phyloP scores from a whole-genome alignment of 768 basidiomycete species.

The Lactarius sp. region DNA sequence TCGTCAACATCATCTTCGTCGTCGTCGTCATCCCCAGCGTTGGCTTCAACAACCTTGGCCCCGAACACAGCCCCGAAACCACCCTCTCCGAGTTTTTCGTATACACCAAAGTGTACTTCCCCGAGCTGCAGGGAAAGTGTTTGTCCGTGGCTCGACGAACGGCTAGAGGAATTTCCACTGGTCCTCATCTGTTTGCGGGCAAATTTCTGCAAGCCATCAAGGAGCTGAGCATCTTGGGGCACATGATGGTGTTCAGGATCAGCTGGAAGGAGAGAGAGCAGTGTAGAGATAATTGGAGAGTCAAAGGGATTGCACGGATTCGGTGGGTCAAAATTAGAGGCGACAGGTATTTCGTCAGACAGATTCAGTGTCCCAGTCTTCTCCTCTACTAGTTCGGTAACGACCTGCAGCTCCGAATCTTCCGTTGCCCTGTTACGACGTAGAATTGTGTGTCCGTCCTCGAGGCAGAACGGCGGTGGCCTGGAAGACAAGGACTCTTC shows the following conservation, averaged over 20 bases:
- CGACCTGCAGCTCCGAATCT: constrained; percentile 14
- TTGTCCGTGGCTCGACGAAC: constrained; percentile 34
- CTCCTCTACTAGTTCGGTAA: constrained; percentile 42
- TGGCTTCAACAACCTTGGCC: constrained; percentile 47
- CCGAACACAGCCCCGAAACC: constrained; percentile 96
- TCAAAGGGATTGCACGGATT: constrained; percentile 91
- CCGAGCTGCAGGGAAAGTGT: constrained; percentile 55
- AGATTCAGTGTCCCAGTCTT: constrained; percentile 61
- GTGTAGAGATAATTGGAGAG: constrained; percentile 50
- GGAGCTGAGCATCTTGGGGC: constrained; percentile 48
- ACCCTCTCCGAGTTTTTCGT: constrained; percentile 92
- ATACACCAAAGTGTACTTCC: constrained; percentile 61
- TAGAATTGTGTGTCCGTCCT: constrained; percentile 16
- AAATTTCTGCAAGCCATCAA: constrained; percentile 71
- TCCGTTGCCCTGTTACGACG: constrained; percentile 22
- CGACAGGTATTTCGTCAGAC: constrained; percentile 55
- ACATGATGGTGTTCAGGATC: constrained; percentile 62
- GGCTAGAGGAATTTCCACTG: constrained; percentile 32
- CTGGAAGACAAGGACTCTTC: constrained; percentile 8
- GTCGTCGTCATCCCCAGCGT: constrained; percentile 42
- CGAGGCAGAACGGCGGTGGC: constrained; percentile 15
- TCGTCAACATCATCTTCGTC: constrained; percentile 42
- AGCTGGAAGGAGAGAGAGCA: constrained; percentile 59
- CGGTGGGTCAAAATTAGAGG: constrained; percentile 62
- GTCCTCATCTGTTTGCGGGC: constrained; percentile 42